These are phyloP conservation scores for Vigna nakashimae DNA, from an alignment of 306 rosid genomes.

Conservation along the genomic window DNA sequence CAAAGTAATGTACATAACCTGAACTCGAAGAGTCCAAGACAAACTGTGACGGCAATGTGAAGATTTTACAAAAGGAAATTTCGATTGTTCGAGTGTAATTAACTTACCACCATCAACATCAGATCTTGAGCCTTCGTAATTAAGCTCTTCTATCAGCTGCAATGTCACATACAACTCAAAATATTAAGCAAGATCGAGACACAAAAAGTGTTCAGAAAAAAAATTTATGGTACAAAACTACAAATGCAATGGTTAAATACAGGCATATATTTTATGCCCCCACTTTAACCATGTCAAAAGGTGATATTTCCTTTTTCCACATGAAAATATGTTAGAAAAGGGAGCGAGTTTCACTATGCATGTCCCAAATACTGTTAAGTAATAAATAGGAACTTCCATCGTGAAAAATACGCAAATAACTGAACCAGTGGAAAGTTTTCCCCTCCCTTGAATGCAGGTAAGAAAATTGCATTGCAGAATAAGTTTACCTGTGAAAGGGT, in stretches of 20 bases:
- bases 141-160: constrained; percentile 83
- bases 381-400: neutral
- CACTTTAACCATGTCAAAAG: constrained; percentile 15
- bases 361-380: neutral
- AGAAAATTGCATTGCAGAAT: constrained; percentile 25
- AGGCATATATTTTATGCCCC: neutral
- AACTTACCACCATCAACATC: constrained; percentile 71
- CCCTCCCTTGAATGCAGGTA: neutral
- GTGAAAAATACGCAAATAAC: constrained; percentile 27
- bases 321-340: neutral
- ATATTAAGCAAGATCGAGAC: constrained; percentile 30
- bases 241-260: constrained; percentile 7
- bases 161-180: constrained; percentile 28
- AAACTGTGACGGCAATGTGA: neutral
- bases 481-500: constrained; percentile 71
- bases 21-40: neutral
- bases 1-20: neutral
- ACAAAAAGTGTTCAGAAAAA: constrained; percentile 28
- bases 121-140: constrained; percentile 55
- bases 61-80: neutral
- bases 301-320: neutral
- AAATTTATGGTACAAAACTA: neutral
- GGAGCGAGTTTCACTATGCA: neutral
- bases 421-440: constrained; percentile 2
- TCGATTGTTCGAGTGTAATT: neutral